A percentile compares a stretch with the other conserved stretches of the same genome.
Conservation (phyloP, 768 basidiomycete species). For the Mycena amicta region DNA sequence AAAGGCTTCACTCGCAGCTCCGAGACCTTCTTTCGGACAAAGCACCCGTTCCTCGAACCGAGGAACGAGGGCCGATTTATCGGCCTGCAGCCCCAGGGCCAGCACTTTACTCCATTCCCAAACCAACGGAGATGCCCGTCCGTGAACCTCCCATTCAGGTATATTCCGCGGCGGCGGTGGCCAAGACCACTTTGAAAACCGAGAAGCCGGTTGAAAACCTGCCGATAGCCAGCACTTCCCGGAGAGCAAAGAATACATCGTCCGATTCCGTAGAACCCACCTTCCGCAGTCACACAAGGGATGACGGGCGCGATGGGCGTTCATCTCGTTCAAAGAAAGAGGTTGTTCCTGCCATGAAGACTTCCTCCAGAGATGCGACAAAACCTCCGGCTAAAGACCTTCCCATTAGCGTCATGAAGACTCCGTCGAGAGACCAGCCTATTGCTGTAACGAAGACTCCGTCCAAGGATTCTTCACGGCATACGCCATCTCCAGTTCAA, state of each 20-base stretch:
- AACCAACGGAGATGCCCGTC: constrained; percentile 3
- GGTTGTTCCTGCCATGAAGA: constrained; percentile 12
- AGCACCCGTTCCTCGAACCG: constrained; percentile 4
- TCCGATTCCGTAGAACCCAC: constrained; percentile 6
- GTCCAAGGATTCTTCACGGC: not conserved
- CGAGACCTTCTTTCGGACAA: constrained; percentile 17
- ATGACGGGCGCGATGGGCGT: constrained; percentile 6
- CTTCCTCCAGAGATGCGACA: constrained; percentile 18
- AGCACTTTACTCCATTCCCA: not conserved
- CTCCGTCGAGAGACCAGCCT: constrained; percentile 1
- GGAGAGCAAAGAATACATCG: not conserved
- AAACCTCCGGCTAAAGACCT: constrained; percentile 10
- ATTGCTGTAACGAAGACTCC: constrained; percentile 1
- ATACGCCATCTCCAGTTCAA: not conserved
- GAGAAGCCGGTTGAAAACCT: constrained; percentile 11
- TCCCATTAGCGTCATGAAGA: constrained; percentile 3
- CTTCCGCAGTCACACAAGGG: not conserved
- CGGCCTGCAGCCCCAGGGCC: not conserved
- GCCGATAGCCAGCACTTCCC: not conserved
- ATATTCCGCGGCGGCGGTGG: constrained; percentile 2
- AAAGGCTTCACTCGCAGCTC: constrained; percentile 7
- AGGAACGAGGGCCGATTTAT: not conserved
- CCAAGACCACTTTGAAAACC: not conserved
- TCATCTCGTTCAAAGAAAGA: constrained; percentile 19
- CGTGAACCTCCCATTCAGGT: constrained; percentile 14